Conservation (phyloP, 352 stramenopile genomes). For the Globisporangium acanthophoron region DNA sequence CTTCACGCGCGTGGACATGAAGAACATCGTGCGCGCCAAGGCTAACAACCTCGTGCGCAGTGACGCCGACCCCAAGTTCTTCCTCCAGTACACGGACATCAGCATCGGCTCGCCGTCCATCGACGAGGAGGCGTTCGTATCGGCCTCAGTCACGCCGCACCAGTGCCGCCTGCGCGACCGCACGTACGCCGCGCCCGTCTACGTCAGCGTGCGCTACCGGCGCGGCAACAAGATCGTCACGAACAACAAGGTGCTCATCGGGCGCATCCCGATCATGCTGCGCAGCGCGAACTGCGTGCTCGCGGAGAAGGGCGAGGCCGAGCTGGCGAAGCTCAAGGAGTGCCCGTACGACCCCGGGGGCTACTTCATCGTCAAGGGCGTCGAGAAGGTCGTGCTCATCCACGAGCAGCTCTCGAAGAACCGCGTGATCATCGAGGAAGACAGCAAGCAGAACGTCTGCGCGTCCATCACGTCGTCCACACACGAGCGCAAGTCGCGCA, state of each 20-base stretch:
- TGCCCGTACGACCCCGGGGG: conserved; percentile 99
- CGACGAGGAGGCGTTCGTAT: conserved; percentile 96
- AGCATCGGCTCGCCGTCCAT: conserved; percentile 95
- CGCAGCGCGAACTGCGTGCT: conserved; percentile 96
- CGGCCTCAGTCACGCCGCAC: conserved; percentile 92
- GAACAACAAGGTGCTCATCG: conserved; percentile 97
- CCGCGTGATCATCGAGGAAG: conserved; percentile 98
- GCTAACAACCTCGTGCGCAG: conserved; percentile 89
- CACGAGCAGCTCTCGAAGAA: conserved; percentile 99
- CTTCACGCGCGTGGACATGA: conserved; percentile 98
- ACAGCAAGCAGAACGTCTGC: conserved; percentile 89
- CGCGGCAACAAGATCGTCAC: conserved; percentile 96
- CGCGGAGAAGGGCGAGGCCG: conserved; percentile 88
- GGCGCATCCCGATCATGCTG: conserved; percentile 98
- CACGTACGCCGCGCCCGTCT: conserved; percentile 98
- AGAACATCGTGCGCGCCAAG: conserved; percentile 96
- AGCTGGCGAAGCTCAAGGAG: conserved; percentile 97
- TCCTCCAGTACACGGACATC: conserved; percentile 98
- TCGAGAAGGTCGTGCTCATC: conserved; percentile 99
- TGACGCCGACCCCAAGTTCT: conserved; percentile 98
- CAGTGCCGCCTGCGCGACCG: conserved; percentile 98
- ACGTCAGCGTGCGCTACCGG: conserved; percentile 98
- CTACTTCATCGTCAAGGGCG: conserved; percentile 99
- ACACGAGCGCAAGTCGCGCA: conserved; percentile 96
- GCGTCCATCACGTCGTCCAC: conserved; percentile 98